Percentiles rank a stretch among this genome's conserved stretches.
These are phyloP conservation scores for Colletotrichum sp. DNA, from an alignment of 2,329 filamentous ascomycete genomes.

Conservation along the genomic window DNA sequence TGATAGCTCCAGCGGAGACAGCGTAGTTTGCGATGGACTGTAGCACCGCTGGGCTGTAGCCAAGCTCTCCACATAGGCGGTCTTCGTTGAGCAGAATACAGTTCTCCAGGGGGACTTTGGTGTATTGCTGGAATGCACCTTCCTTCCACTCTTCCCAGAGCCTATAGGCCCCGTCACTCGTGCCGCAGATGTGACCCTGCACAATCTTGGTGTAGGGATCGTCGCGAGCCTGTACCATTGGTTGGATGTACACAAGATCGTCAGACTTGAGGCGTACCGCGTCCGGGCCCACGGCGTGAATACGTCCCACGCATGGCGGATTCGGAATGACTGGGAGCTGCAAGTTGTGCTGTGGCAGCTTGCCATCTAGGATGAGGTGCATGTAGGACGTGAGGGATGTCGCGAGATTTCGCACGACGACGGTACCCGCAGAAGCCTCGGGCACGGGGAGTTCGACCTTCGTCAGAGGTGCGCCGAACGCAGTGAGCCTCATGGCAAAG, in stretches of 20 bases:
- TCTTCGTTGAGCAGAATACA: conserved; percentile 35
- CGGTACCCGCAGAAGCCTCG: neutral
- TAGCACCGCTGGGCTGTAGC: conserved; percentile 48
- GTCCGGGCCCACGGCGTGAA: conserved; percentile 37
- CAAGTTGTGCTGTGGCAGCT: neutral
- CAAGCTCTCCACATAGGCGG: conserved; percentile 26
- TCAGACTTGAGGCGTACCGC: conserved; percentile 32
- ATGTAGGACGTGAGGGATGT: neutral
- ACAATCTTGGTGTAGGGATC: conserved; percentile 29
- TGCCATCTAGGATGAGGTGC: neutral
- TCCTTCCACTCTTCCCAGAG: conserved; percentile 34
- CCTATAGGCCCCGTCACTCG: conserved; percentile 22
- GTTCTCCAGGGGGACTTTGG: conserved; percentile 37
- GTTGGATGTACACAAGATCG: conserved; percentile 38
- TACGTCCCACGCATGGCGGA: conserved; percentile 35
- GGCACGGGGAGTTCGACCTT: neutral
- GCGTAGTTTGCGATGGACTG: conserved; percentile 37
- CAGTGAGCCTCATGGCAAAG: neutral
- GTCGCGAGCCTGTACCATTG: conserved; percentile 33
- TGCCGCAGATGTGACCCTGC: conserved; percentile 30
- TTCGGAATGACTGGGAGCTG: conserved; percentile 35
- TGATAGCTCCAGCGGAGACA: conserved; percentile 50
- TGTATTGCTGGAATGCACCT: conserved; percentile 33
- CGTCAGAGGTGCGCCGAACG: neutral
- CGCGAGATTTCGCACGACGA: neutral